These are phyloP conservation scores for Trichophyton simii DNA, from an alignment of 2,329 filamentous ascomycete genomes.

Conservation along the genomic window DNA sequence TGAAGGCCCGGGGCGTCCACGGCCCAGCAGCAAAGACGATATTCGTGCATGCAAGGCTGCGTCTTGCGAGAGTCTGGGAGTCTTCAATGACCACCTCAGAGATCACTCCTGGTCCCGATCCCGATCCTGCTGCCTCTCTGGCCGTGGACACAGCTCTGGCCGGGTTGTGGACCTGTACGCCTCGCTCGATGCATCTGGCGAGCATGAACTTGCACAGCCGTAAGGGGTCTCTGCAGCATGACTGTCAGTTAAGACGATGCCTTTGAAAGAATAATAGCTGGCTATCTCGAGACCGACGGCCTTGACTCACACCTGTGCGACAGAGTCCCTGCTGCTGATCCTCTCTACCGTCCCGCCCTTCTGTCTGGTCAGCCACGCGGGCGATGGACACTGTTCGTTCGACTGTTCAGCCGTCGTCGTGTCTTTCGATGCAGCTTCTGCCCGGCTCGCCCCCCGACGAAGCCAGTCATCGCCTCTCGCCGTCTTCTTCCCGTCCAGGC, in stretches of 20 bases:
- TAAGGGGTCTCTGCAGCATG: conserved; percentile 46
- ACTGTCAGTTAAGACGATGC: neutral
- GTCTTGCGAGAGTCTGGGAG: conserved; percentile 19
- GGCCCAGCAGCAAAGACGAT: conserved; percentile 57
- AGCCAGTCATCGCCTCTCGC: conserved; percentile 53
- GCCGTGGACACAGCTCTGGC: conserved; percentile 43
- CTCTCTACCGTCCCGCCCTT: conserved; percentile 46
- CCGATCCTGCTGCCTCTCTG: conserved; percentile 33
- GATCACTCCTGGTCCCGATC: conserved; percentile 29
- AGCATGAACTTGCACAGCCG: conserved; percentile 55
- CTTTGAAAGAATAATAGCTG: neutral
- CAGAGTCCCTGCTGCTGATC: conserved; percentile 48
- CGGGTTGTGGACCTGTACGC: conserved; percentile 55
- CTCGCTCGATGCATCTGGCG: conserved; percentile 42
- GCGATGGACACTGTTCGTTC: conserved; percentile 22
- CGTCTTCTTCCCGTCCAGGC: conserved; percentile 27
- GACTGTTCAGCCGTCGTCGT: conserved; percentile 20
- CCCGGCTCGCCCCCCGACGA: conserved; percentile 50
- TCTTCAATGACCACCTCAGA: conserved; percentile 41
- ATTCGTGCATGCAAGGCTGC: conserved; percentile 46
- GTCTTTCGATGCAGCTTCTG: conserved; percentile 36
- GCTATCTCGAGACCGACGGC: neutral
- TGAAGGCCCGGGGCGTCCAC: conserved; percentile 58
- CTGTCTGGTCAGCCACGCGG: conserved; percentile 47
- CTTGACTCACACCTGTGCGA: conserved; percentile 50